Evolutionary conservation across 176 grass and related monocot species (phyloP), one percentile per base, ranked within the genome.

Genomic region (Areca catechu): DNA sequence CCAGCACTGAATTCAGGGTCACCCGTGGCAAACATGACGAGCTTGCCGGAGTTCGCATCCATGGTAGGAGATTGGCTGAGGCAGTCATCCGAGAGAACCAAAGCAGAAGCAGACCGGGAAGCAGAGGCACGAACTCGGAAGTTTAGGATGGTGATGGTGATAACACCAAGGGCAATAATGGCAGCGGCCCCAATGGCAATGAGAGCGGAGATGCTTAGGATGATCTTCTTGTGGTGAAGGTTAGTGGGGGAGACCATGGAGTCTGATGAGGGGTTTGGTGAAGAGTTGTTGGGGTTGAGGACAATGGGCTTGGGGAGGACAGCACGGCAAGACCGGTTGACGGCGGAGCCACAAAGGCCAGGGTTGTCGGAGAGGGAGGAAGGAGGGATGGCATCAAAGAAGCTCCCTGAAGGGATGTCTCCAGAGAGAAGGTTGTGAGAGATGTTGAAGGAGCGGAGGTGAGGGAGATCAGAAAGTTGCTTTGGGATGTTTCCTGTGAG

Each of bases 221-320:
- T 93, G 47, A 89, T 89, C 71, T 84, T 91, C 71, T 93, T 98
- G 57, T 98, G 88, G 70, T 55, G 82, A 15, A 66, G 56, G 22
- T 67, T 80, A 24, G 49, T 51, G 12, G 88, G 59, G 10, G 28
- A 28, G 23, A 74, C 70, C 20, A 30, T 23, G 0, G 69, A 50
- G 29, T 76, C 56, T 58, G 78, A 59, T 20, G 72, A 60, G 0
- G 82, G 81, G 66, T 79, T 60, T 0, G 48, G 49, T 67, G 67
- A 72, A 49, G 86, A 89, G 49, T 74, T 55, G 57, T 92, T 77
- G 4, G 94, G 94, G 50, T 98, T 92, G 68, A 98, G 71, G 10
- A 98, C 94, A 61, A 98, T 85, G 64, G 94, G 94, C 77, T 92
- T 98, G 24, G 94, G 94, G 19, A 98, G 67, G 48, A 93, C 67